These are phyloP conservation scores for Trichoderma sp. DNA, from an alignment of 2,329 filamentous ascomycete species.

Conservation along the genomic window DNA sequence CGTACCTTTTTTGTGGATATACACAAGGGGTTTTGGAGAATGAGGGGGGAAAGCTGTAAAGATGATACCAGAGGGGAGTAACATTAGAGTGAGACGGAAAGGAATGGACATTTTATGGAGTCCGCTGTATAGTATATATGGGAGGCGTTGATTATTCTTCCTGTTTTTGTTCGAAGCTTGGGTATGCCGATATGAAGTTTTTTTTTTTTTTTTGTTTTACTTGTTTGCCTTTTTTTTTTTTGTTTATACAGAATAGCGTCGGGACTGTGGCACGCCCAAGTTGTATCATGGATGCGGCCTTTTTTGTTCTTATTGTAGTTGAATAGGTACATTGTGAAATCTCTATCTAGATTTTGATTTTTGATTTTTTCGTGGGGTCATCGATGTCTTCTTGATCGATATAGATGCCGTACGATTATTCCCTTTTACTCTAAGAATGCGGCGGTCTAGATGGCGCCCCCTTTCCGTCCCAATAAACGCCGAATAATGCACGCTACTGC, in stretches of 20 bases:
- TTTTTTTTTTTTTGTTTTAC: not conserved
- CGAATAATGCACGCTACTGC: slow-evolving; percentile 14
- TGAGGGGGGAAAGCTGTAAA: not conserved
- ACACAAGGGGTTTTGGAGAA: not conserved
- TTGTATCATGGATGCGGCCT: not conserved
- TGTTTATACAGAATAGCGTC: not conserved
- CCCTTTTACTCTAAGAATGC: not conserved
- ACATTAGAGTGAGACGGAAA: not conserved
- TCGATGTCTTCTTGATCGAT: not conserved
- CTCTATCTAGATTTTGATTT: not conserved
- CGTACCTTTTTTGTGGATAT: not conserved
- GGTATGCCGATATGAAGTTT: not conserved
- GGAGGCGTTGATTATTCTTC: slow-evolving; percentile 5
- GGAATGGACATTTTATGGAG: not conserved
- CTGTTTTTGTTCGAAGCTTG: not conserved
- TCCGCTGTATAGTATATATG: slow-evolving; percentile 15
- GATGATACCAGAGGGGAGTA: not conserved
- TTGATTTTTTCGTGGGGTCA: not conserved
- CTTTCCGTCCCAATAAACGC: slow-evolving; percentile 7
- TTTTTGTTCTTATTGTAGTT: not conserved
- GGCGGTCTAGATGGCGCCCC: not conserved
- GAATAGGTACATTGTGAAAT: not conserved
- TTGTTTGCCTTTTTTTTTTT: not conserved
- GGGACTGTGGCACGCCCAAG: not conserved
- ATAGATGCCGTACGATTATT: not conserved